Percentiles rank a stretch among this genome's conserved stretches.
These are phyloP conservation scores for Xylaria sp. DNA, from an alignment of 2,329 filamentous ascomycete genomes.

Conservation along the genomic window DNA sequence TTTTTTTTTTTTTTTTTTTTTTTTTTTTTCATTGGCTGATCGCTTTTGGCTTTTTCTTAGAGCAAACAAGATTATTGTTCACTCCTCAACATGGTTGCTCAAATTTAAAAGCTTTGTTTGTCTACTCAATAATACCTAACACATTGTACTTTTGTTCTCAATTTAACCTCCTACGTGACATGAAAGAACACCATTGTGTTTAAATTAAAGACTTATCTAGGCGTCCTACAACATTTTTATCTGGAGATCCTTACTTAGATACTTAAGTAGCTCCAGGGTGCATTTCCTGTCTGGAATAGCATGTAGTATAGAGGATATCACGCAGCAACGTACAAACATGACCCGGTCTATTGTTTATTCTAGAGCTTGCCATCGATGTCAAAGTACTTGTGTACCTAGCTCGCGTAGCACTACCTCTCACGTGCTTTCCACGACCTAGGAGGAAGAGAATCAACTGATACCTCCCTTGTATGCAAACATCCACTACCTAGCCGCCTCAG, in stretches of 20 bases:
- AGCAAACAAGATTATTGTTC: too few species aligned
- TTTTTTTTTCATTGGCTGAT: background rate
- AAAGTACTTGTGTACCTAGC: slow-evolving; percentile 11
- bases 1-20: too few species aligned
- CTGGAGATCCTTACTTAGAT: background rate
- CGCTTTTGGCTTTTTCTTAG: background rate
- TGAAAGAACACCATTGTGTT: too few species aligned
- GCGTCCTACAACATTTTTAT: background rate
- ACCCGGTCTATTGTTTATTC: background rate
- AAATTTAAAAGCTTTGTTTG: background rate
- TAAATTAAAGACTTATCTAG: background rate
- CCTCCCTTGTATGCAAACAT: background rate
- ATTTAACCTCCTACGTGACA: background rate
- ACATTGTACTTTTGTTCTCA: background rate
- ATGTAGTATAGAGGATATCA: background rate
- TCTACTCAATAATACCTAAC: background rate
- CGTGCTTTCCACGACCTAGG: background rate
- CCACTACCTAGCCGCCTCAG: background rate
- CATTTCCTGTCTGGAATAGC: background rate
- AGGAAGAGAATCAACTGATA: background rate
- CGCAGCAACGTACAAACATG: background rate
- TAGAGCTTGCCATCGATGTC: background rate
- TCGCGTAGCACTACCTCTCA: background rate
- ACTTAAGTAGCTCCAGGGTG: background rate
- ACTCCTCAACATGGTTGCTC: too few species aligned